Percentiles rank a stretch among this genome's conserved stretches.
phyloP scores from a whole-genome alignment of 192 early-diverging fungal species.

The Linnemannia elongata region DNA sequence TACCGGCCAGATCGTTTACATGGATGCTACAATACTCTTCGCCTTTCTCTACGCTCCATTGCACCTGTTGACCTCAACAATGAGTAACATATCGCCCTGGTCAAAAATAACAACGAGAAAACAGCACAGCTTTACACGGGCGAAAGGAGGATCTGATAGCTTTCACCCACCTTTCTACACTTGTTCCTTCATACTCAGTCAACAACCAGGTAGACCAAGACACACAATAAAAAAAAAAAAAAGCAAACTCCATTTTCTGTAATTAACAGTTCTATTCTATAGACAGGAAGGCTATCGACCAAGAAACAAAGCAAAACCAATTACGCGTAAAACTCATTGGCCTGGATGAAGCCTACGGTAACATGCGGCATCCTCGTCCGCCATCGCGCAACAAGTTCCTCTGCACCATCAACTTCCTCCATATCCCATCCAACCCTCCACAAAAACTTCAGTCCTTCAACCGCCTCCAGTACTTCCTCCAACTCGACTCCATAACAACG shows the following conservation, averaged over 20 bases:
- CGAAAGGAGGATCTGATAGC: too few species aligned
- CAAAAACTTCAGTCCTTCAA: conserved; percentile 27
- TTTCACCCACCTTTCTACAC: too few species aligned
- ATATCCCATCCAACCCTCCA: conserved; percentile 46
- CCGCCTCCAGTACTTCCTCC: conserved; percentile 20
- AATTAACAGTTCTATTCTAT: background rate
- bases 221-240: too few species aligned
- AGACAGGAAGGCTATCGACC: background rate
- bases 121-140: too few species aligned
- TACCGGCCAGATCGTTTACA: background rate
- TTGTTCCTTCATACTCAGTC: too few species aligned
- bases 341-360: conserved; percentile 23
- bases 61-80: too few species aligned
- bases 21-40: background rate
- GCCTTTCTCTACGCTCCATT: background rate
- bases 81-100: too few species aligned
- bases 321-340: conserved; percentile 19
- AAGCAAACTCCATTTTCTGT: too few species aligned
- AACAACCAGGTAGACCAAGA: too few species aligned
- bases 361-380: conserved; percentile 12
- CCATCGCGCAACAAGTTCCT: conserved; percentile 16
- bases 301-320: background rate
- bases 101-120: too few species aligned
- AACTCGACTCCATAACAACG: conserved; percentile 36
- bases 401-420: conserved; percentile 7